These are phyloP conservation scores for Eremothecium cymbalariae DNA, from an alignment of 1,139 yeast species.

Conservation along the genomic window DNA sequence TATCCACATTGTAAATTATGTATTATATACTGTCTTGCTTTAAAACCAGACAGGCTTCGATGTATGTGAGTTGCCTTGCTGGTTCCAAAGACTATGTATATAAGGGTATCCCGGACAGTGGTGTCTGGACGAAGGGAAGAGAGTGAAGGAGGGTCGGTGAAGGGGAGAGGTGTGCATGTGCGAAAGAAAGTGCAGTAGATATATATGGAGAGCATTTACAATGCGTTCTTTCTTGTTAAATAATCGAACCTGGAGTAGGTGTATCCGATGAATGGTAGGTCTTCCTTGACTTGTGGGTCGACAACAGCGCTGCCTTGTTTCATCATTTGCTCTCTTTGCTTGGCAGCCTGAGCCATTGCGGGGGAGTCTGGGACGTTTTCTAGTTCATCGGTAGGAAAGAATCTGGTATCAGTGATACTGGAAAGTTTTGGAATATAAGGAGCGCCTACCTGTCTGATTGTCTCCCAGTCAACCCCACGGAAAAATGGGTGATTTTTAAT, in stretches of 20 bases:
- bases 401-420: conserved; percentile 90
- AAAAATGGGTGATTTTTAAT: conserved; percentile 89
- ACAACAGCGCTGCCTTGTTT: conserved; percentile 32
- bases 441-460: conserved; percentile 86
- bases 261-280: conserved; percentile 92
- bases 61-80: not conserved
- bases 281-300: conserved; percentile 52
- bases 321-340: conserved; percentile 39
- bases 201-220: conserved; percentile 33
- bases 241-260: conserved; percentile 92
- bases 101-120: not conserved
- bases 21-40: not conserved
- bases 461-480: conserved; percentile 94
- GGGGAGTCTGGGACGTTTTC: conserved; percentile 94
- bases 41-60: not conserved
- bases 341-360: conserved; percentile 65
- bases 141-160: conserved; percentile 1
- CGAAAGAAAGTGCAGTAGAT: too few relatives aligned
- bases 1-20: conserved; percentile 27
- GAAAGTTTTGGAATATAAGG: conserved; percentile 83
- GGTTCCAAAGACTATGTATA: not conserved
- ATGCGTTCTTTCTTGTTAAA: conserved; percentile 77
- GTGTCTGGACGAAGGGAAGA: not conserved
- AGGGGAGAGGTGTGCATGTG: too few relatives aligned
- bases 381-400: conserved; percentile 96